Conservation (phyloP, 2,329 filamentous ascomycete species). For the Cordyceps militaris region DNA sequence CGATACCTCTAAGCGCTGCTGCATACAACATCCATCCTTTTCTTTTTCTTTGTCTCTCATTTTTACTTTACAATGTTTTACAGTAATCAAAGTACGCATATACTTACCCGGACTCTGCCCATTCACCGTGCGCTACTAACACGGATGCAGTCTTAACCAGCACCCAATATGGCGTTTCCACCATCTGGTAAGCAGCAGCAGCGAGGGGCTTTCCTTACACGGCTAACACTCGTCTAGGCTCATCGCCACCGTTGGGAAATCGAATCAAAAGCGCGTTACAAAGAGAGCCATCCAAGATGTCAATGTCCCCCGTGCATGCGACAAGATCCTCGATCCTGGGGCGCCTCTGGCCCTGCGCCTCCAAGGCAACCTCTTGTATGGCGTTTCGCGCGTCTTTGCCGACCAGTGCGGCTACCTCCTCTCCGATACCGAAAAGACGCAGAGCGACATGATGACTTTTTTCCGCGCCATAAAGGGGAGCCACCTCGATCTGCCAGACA, state of each 20-base stretch:
- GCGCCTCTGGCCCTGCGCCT: conserved; percentile 85
- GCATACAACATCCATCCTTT: background rate
- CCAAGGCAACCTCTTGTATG: conserved; percentile 82
- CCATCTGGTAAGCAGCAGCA: conserved; percentile 67
- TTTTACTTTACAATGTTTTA: conserved; percentile 68
- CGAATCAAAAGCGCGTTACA: conserved; percentile 64
- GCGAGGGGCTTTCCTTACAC: conserved; percentile 6
- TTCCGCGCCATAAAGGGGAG: conserved; percentile 47
- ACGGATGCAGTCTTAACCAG: conserved; percentile 63
- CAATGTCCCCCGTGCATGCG: conserved; percentile 77
- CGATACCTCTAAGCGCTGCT: background rate
- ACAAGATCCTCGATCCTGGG: conserved; percentile 73
- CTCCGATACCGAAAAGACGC: conserved; percentile 67
- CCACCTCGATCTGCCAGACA: conserved; percentile 62
- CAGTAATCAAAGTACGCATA: conserved; percentile 75
- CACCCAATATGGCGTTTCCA: conserved; percentile 85
- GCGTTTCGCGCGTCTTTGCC: conserved; percentile 74
- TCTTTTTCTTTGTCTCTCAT: background rate
- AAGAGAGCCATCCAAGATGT: conserved; percentile 85
- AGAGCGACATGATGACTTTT: conserved; percentile 64
- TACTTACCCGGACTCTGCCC: too few relatives aligned
- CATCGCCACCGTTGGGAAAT: conserved; percentile 79
- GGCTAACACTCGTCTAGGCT: conserved; percentile 52
- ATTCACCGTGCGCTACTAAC: conserved; percentile 14
- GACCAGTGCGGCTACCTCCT: conserved; percentile 87